A percentile compares a stretch with the other conserved stretches of the same genome.
phyloP scores from a whole-genome alignment of 352 stramenopile species.

The Lagenidium giganteum region DNA sequence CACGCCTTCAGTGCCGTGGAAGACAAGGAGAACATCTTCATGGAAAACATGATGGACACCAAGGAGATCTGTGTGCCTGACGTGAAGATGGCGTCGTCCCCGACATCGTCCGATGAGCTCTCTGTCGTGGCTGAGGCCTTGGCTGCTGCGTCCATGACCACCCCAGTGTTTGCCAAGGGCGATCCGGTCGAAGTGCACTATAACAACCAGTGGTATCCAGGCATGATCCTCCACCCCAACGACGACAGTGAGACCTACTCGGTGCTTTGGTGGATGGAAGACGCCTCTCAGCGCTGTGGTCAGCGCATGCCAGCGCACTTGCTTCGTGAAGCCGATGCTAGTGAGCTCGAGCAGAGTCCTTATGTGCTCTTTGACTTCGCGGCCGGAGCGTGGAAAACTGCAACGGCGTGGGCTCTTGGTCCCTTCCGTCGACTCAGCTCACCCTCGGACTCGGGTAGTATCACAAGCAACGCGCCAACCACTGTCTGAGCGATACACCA shows the following conservation, averaged over 20 bases:
- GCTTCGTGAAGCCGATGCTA: constrained; percentile 35
- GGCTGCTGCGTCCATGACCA: background rate
- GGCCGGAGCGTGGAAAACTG: constrained; percentile 35
- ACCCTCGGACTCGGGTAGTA: constrained; percentile 11
- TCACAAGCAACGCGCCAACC: background rate
- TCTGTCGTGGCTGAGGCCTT: no score
- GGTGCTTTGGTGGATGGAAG: constrained; percentile 75
- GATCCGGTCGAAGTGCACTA: constrained; percentile 63
- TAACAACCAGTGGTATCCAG: constrained; percentile 52
- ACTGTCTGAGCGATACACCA: no score
- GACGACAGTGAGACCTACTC: constrained; percentile 55
- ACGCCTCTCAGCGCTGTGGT: constrained; percentile 72
- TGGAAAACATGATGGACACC: background rate
- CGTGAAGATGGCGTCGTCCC: no score
- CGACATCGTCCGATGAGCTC: no score
- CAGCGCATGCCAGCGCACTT: constrained; percentile 42
- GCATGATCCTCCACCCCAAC: constrained; percentile 60
- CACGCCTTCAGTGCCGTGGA: constrained; percentile 1
- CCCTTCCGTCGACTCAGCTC: constrained; percentile 20
- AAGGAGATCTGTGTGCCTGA: background rate
- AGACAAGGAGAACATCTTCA: background rate
- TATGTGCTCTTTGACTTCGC: constrained; percentile 49
- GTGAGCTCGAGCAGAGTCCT: constrained; percentile 14
- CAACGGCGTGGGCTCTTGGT: constrained; percentile 19
- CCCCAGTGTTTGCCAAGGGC: constrained; percentile 34